Conservation (phyloP, 2,329 filamentous ascomycete genomes). For the Neofusicoccum sp. region DNA sequence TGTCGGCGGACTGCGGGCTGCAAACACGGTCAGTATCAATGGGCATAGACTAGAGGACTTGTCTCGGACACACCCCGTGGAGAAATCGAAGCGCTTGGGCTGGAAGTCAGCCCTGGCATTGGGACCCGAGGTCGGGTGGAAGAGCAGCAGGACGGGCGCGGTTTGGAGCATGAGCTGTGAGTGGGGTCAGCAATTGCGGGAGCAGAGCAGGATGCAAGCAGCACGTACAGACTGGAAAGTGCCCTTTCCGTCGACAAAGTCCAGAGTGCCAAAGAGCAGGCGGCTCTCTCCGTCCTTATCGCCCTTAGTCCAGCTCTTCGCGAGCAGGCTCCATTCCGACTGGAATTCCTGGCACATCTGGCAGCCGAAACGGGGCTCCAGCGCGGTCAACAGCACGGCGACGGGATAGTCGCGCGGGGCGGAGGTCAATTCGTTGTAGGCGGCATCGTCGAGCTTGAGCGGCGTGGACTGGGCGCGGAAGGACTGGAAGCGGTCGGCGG, state of each 20-base stretch:
- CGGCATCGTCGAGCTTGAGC: conserved; percentile 73
- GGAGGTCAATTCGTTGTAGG: conserved; percentile 73
- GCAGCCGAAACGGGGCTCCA: conserved; percentile 81
- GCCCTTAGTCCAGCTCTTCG: conserved; percentile 81
- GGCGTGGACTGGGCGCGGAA: conserved; percentile 70
- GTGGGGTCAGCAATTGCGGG: conserved; percentile 23
- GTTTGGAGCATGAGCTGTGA: conserved; percentile 85
- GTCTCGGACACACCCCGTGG: conserved; percentile 60
- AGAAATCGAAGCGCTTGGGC: conserved; percentile 83
- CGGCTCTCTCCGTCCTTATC: conserved; percentile 72
- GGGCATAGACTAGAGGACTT: neutral
- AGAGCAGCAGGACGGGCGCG: conserved; percentile 84
- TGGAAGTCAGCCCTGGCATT: conserved; percentile 68
- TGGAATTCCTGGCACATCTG: conserved; percentile 86
- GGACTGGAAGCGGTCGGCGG: conserved; percentile 64
- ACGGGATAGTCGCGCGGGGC: conserved; percentile 80
- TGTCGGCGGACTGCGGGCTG: conserved; percentile 73
- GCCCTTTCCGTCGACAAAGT: conserved; percentile 80
- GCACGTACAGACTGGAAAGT: conserved; percentile 76
- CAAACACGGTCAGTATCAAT: neutral
- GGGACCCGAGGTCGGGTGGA: conserved; percentile 79
- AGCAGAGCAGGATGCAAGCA: neutral
- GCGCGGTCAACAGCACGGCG: conserved; percentile 80
- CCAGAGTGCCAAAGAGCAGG: conserved; percentile 77
- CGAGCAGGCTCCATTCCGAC: conserved; percentile 86